Percentiles rank a stretch among this genome's conserved stretches.
Conservation (phyloP, 2,329 filamentous ascomycete species). For the Ophiognomonia clavigignenti-juglandacearum region DNA sequence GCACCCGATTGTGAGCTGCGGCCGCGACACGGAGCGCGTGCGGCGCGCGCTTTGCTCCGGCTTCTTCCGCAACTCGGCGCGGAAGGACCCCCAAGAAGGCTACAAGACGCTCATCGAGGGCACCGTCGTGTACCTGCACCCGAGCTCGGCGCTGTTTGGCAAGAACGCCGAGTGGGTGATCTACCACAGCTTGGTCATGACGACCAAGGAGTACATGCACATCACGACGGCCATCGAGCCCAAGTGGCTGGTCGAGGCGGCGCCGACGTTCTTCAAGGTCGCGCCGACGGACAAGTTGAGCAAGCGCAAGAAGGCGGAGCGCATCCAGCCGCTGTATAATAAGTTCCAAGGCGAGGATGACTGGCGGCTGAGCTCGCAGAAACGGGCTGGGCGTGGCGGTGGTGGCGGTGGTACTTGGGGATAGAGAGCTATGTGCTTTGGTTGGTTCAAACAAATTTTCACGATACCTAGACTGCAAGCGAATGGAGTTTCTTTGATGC, state of each 20-base stretch:
- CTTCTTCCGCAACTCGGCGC: constrained; percentile 91
- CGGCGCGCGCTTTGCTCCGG: constrained; percentile 85
- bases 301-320: constrained; percentile 88
- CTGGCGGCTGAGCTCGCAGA: constrained; percentile 88
- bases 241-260: constrained; percentile 88
- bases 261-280: constrained; percentile 99
- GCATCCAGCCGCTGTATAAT: constrained; percentile 93
- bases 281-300: constrained; percentile 80
- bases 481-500: neutral
- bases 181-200: constrained; percentile 85
- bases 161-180: constrained; percentile 97
- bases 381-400: constrained; percentile 75
- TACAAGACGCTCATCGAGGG: constrained; percentile 97
- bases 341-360: constrained; percentile 90
- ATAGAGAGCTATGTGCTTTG: too few relatives aligned
- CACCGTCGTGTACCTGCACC: constrained; percentile 92
- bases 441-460: neutral
- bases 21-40: constrained; percentile 80
- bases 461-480: neutral
- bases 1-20: constrained; percentile 73
- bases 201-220: constrained; percentile 98
- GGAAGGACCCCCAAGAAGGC: constrained; percentile 93
- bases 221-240: constrained; percentile 90
- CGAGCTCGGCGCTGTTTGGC: constrained; percentile 84
- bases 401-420: constrained; percentile 91